Conservation (phyloP, 2,329 filamentous ascomycete species). For the Metarhizium album region DNA sequence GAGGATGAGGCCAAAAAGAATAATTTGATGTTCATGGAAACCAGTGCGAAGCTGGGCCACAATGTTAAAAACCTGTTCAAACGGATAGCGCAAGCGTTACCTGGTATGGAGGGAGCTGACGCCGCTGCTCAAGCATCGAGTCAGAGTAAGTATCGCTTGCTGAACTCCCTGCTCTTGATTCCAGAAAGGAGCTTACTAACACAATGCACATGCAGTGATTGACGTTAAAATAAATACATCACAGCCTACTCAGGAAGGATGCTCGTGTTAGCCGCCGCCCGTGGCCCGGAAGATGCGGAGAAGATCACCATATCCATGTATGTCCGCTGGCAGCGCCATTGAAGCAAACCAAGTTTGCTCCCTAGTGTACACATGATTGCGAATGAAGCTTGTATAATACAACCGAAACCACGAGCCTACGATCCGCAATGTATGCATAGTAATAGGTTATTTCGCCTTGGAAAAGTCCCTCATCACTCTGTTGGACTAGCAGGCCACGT, state of each 20-base stretch:
- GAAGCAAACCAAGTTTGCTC: background rate
- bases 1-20: constrained; percentile 98
- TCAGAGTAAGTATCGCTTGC: constrained; percentile 56
- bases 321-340: background rate
- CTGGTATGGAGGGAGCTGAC: constrained; percentile 91
- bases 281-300: background rate
- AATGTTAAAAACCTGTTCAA: constrained; percentile 97
- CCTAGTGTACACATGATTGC: constrained; percentile 1
- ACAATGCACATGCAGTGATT: constrained; percentile 54
- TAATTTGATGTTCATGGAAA: constrained; percentile 98
- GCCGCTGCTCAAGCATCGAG: constrained; percentile 59
- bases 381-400: constrained; percentile 25
- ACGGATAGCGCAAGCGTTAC: constrained; percentile 94
- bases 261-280: constrained; percentile 28
- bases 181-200: constrained; percentile 13
- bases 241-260: constrained; percentile 61
- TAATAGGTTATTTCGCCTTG: background rate
- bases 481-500: background rate
- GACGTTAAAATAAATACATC: constrained; percentile 78
- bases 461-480: background rate
- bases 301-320: background rate
- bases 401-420: constrained; percentile 21
- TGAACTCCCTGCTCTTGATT: background rate
- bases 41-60: constrained; percentile 92
- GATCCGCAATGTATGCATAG: constrained; percentile 18